Percentiles rank a stretch among this genome's conserved stretches.
Evolutionary conservation across 768 basidiomycete species (phyloP).

Genomic region (Exsudoporus frostii): DNA sequence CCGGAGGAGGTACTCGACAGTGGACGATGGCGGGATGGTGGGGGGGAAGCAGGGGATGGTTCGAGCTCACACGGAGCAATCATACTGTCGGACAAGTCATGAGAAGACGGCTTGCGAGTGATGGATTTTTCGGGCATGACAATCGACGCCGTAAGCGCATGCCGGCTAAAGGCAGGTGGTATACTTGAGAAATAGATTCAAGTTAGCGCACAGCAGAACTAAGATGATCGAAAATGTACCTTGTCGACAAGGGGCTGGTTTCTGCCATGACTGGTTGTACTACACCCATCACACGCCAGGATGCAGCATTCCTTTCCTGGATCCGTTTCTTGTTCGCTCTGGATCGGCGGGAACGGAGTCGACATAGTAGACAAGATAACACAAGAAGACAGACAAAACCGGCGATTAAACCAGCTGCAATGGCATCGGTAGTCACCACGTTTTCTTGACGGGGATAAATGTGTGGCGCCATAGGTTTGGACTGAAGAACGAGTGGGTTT

Average conservation of each 20-base stretch:
- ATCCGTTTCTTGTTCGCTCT: slow-evolving; percentile 36
- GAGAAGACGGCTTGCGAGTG: slow-evolving; percentile 36
- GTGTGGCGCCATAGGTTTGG: slow-evolving; percentile 18
- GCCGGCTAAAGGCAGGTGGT: slow-evolving; percentile 39
- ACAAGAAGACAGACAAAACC: slow-evolving; percentile 12
- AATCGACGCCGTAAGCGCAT: slow-evolving; percentile 43
- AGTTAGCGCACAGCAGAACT: background rate
- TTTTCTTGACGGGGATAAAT: slow-evolving; percentile 7
- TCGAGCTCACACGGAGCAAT: slow-evolving; percentile 39
- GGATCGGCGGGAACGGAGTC: slow-evolving; percentile 40
- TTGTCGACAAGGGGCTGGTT: background rate
- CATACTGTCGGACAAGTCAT: slow-evolving; percentile 42
- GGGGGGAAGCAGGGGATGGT: slow-evolving; percentile 39
- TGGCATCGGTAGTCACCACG: slow-evolving; percentile 26
- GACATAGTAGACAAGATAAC: slow-evolving; percentile 36
- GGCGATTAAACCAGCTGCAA: slow-evolving; percentile 45
- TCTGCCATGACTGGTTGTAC: slow-evolving; percentile 9
- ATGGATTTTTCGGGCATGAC: slow-evolving; percentile 53
- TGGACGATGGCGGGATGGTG: slow-evolving; percentile 24
- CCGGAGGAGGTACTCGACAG: slow-evolving; percentile 8
- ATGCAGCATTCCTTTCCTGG: slow-evolving; percentile 39
- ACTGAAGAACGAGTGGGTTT: background rate
- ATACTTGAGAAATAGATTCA: slow-evolving; percentile 4
- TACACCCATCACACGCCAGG: slow-evolving; percentile 28
- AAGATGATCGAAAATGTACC: slow-evolving; percentile 7